Conservation (phyloP, 441 rosid genomes). For the Gossypium trilobum region DNA sequence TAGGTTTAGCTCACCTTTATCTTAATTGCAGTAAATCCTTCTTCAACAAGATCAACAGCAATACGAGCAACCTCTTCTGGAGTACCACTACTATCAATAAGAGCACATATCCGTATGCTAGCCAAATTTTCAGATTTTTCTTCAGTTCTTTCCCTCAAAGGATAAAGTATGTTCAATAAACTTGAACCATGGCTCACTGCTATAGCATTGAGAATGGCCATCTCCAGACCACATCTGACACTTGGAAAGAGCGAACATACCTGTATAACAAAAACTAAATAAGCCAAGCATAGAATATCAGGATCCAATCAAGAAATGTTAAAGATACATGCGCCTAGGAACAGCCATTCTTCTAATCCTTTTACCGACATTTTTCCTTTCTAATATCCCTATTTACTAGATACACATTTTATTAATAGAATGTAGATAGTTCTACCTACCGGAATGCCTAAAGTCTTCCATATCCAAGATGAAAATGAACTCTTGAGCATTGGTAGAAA, state of each 20-base stretch:
- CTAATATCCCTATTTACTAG: background rate
- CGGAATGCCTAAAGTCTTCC: conserved; percentile 64
- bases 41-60: conserved; percentile 60
- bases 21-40: conserved; percentile 81
- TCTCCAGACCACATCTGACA: conserved; percentile 92
- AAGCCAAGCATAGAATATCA: conserved; percentile 7
- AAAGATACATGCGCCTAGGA: background rate
- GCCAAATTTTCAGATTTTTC: conserved; percentile 33
- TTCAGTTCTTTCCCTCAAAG: conserved; percentile 28
- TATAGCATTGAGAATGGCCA: conserved; percentile 75
- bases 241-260: conserved; percentile 72
- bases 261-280: conserved; percentile 31
- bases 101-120: conserved; percentile 67
- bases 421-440: conserved; percentile 34
- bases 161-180: conserved; percentile 43
- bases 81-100: conserved; percentile 67
- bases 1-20: conserved; percentile 54
- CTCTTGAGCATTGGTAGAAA: conserved; percentile 59
- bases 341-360: conserved; percentile 4
- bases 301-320: background rate
- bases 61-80: conserved; percentile 62
- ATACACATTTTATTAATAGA: conserved; percentile 12
- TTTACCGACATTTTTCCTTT: conserved; percentile 10
- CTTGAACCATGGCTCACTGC: conserved; percentile 53
- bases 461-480: conserved; percentile 75